Percentiles rank a stretch among this genome's conserved stretches.
These are phyloP conservation scores for Pyrus bretschneideri DNA, from an alignment of 306 rosid species.

Conservation along the genomic window DNA sequence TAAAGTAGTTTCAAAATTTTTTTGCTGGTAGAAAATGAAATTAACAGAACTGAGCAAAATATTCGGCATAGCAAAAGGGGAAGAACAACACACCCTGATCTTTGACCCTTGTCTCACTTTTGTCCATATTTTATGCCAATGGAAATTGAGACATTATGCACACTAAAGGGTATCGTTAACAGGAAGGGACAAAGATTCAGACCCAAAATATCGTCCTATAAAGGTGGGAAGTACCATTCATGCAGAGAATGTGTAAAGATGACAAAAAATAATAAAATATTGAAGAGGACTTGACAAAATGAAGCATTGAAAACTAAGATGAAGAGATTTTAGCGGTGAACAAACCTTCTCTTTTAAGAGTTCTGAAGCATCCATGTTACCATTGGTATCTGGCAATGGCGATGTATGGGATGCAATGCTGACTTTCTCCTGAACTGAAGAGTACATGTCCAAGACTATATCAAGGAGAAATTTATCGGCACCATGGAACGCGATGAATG, in stretches of 20 bases:
- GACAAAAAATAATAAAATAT: not conserved
- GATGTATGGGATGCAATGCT: conserved; percentile 32
- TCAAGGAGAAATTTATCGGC: conserved; percentile 88
- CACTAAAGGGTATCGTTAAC: no score
- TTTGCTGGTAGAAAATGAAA: not conserved
- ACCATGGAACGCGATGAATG: conserved; percentile 61
- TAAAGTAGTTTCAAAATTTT: not conserved
- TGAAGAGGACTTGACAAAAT: not conserved
- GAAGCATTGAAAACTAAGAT: not conserved
- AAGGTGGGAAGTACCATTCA: not conserved
- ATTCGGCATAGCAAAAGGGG: not conserved
- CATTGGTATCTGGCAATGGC: conserved; percentile 48
- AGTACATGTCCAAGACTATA: conserved; percentile 63
- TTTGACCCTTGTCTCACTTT: not conserved
- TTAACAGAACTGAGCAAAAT: not conserved
- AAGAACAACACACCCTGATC: not conserved
- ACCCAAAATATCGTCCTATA: not conserved
- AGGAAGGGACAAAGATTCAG: not conserved
- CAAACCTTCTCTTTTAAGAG: conserved; percentile 80
- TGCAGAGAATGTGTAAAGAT: not conserved
- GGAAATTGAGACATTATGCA: not conserved
- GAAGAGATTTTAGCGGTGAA: conserved; percentile 11
- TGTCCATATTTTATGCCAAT: not conserved
- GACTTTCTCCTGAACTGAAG: conserved; percentile 54
- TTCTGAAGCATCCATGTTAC: conserved; percentile 64